Evolutionary conservation across 1,139 yeast species (phyloP).

Genomic region (Yamadazyma triangularis): DNA sequence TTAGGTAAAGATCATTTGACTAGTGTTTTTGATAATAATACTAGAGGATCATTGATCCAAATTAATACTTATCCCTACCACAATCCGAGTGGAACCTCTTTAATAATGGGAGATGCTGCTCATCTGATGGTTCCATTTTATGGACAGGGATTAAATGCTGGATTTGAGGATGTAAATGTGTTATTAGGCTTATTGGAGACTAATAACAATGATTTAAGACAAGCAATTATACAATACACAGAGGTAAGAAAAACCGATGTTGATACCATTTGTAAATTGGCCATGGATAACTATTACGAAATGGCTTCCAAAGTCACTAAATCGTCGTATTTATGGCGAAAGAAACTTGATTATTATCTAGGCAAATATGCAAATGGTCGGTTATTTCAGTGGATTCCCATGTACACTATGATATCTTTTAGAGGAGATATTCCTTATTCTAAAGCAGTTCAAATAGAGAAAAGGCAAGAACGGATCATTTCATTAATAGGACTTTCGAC

Average conservation of each 20-base stretch:
- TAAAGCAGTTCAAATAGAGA: constrained; percentile 55
- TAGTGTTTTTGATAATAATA: constrained; percentile 54
- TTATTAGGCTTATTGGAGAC: constrained; percentile 54
- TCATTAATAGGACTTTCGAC: constrained; percentile 20
- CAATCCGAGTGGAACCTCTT: constrained; percentile 53
- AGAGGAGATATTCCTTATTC: constrained; percentile 79
- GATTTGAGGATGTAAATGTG: constrained; percentile 82
- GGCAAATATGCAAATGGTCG: constrained; percentile 42
- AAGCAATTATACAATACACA: constrained; percentile 59
- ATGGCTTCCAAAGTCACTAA: constrained; percentile 83
- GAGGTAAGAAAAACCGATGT: constrained; percentile 58
- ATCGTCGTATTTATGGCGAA: constrained; percentile 57
- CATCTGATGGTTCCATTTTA: constrained; percentile 97
- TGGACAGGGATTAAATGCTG: constrained; percentile 97
- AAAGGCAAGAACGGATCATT: constrained; percentile 46
- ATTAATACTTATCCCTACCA: constrained; percentile 68
- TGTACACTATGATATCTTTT: constrained; percentile 91
- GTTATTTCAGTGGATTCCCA: constrained; percentile 70
- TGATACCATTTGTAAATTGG: constrained; percentile 70
- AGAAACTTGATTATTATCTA: constrained; percentile 61
- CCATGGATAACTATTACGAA: constrained; percentile 77
- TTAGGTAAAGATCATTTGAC: constrained; percentile 59
- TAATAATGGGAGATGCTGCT: constrained; percentile 88
- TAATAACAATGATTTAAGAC: constrained; percentile 32
- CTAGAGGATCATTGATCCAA: constrained; percentile 74